phyloP scores from a whole-genome alignment of 208 protist species.

The Leishmania turanica region DNA sequence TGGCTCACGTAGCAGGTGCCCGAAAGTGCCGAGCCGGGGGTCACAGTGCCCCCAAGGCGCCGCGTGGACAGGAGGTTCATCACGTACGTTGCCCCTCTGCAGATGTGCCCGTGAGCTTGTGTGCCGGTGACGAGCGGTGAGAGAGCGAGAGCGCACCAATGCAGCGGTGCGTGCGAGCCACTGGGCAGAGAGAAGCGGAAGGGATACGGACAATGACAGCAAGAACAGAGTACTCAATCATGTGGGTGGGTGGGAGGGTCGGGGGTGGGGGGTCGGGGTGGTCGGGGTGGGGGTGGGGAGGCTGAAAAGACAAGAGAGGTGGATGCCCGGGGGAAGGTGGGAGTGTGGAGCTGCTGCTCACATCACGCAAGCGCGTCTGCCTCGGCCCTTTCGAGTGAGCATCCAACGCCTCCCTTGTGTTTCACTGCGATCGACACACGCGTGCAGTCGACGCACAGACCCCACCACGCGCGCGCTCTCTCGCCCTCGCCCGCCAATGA shows the following conservation, averaged over 20 bases:
- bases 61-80: constrained; percentile 43
- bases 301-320: neutral
- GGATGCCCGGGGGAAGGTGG: neutral
- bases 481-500: neutral
- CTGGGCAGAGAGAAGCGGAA: neutral
- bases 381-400: too few species aligned
- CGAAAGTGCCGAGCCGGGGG: constrained; percentile 41
- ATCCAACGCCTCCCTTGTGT: too few species aligned
- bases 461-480: neutral
- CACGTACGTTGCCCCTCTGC: neutral
- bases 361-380: neutral
- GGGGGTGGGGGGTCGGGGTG: too few species aligned
- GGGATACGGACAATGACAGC: neutral
- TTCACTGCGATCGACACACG: too few species aligned
- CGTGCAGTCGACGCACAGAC: neutral
- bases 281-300: neutral
- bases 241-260: neutral
- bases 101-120: neutral
- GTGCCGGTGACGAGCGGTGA: neutral
- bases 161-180: too few species aligned
- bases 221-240: neutral
- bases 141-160: neutral
- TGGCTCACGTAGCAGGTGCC: constrained; percentile 71
- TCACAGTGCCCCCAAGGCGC: constrained; percentile 57
- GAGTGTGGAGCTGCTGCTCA: neutral